Evolutionary conservation across 352 stramenopile genomes (phyloP).

Genomic region (Globisporangium recalcitrans): DNA sequence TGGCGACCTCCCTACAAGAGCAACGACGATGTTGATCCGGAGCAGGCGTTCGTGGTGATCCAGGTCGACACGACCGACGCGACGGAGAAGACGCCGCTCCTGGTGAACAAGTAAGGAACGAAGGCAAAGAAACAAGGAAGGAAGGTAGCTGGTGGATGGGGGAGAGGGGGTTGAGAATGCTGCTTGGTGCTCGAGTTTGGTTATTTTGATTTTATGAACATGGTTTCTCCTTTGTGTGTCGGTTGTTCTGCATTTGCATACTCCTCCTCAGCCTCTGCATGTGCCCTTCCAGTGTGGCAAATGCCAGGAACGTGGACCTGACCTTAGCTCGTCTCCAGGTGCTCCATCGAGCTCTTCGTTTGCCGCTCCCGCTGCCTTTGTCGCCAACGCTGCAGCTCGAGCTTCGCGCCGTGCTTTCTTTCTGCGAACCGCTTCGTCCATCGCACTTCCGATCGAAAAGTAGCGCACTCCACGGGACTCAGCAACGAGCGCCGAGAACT

Average conservation of each 20-base stretch:
- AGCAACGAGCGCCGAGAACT: constrained; percentile 42
- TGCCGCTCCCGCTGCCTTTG: constrained; percentile 7
- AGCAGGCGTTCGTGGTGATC: constrained; percentile 25
- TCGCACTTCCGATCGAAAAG: constrained; percentile 30
- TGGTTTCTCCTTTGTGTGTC: too few relatives aligned
- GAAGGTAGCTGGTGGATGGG: too few relatives aligned
- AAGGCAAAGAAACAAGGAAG: too few relatives aligned
- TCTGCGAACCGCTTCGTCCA: constrained; percentile 36
- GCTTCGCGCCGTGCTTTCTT: constrained; percentile 15
- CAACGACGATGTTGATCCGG: constrained; percentile 14
- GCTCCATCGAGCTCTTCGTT: neutral
- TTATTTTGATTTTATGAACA: too few relatives aligned
- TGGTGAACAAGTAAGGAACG: constrained; percentile 12
- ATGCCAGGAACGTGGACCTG: too few relatives aligned
- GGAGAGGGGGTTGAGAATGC: too few relatives aligned
- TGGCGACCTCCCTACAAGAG: constrained; percentile 47
- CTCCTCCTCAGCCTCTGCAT: too few relatives aligned
- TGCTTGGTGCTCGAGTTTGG: too few relatives aligned
- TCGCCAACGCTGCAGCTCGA: neutral
- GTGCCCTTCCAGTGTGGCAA: too few relatives aligned
- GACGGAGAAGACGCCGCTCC: constrained; percentile 33
- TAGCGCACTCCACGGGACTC: constrained; percentile 27
- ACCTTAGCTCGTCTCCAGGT: neutral
- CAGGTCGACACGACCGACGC: constrained; percentile 21
- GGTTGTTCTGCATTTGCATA: too few relatives aligned